phyloP scores from a whole-genome alignment of 2,329 filamentous ascomycete genomes.

The Aspergillus neoniger region DNA sequence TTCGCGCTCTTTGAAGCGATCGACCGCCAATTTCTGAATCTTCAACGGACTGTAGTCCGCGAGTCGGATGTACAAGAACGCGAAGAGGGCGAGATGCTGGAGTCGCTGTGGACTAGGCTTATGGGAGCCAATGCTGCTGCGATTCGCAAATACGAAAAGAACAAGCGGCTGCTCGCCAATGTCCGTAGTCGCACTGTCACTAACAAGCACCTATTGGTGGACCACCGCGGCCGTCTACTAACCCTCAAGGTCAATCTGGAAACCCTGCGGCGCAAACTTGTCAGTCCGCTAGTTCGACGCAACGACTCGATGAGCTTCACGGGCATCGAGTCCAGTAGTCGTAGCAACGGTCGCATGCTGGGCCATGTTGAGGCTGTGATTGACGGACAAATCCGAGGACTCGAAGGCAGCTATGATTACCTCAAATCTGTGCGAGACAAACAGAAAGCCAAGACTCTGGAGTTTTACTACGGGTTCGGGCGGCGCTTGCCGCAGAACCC shows the following conservation, averaged over 20 bases:
- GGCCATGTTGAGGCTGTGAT: slow-evolving; percentile 57
- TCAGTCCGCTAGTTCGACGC: slow-evolving; percentile 77
- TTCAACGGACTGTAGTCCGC: slow-evolving; percentile 80
- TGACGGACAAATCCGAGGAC: slow-evolving; percentile 80
- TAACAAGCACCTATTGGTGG: slow-evolving; percentile 83
- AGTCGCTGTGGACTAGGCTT: slow-evolving; percentile 80
- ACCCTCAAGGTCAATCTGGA: slow-evolving; percentile 86
- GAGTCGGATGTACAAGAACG: slow-evolving; percentile 81
- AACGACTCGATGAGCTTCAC: slow-evolving; percentile 54
- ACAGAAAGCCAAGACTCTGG: slow-evolving; percentile 82
- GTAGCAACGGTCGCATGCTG: slow-evolving; percentile 58
- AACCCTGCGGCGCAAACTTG: slow-evolving; percentile 76
- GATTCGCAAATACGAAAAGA: slow-evolving; percentile 89
- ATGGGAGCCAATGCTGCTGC: slow-evolving; percentile 73
- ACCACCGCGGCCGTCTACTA: slow-evolving; percentile 81
- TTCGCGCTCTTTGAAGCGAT: slow-evolving; percentile 91
- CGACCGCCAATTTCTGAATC: slow-evolving; percentile 84
- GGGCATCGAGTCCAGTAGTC: slow-evolving; percentile 30
- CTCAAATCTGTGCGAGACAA: slow-evolving; percentile 72
- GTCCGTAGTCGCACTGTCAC: slow-evolving; percentile 80
- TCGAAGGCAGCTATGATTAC: slow-evolving; percentile 78
- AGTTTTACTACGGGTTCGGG: slow-evolving; percentile 68
- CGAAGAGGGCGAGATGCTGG: slow-evolving; percentile 76
- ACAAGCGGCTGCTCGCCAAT: slow-evolving; percentile 74
- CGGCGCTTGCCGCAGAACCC: slow-evolving; percentile 30